phyloP scores from a whole-genome alignment of 352 stramenopile genomes.

The Hyaloperonospora brassicae region DNA sequence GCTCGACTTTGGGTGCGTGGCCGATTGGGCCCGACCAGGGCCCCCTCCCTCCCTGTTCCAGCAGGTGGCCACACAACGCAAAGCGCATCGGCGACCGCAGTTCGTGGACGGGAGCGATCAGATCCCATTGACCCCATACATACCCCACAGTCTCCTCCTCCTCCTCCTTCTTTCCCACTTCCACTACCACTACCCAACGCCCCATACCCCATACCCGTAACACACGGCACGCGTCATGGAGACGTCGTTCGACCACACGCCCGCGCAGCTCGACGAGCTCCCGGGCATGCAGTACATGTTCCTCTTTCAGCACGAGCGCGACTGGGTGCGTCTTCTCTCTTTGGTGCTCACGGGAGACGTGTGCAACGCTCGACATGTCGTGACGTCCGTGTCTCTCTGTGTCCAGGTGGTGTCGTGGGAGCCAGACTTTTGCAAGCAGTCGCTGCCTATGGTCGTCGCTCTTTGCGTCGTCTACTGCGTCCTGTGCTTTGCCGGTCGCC shows the following conservation, averaged over 20 bases:
- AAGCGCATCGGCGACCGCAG: conserved; percentile 4
- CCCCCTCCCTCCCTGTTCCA: too few relatives aligned
- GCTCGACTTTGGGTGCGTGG: too few relatives aligned
- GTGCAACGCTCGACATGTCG: too few relatives aligned
- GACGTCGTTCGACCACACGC: conserved; percentile 18
- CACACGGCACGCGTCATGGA: conserved; percentile 11
- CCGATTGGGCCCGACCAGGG: too few relatives aligned
- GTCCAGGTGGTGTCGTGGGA: conserved; percentile 56
- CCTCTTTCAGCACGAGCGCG: conserved; percentile 64
- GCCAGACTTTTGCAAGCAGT: conserved; percentile 57
- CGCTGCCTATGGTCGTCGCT: conserved; percentile 45
- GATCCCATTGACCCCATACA: too few relatives aligned
- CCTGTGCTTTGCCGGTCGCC: conserved; percentile 68
- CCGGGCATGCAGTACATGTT: conserved; percentile 51
- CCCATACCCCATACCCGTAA: too few relatives aligned
- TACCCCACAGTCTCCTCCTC: too few relatives aligned
- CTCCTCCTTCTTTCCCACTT: too few relatives aligned
- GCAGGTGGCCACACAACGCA: too few relatives aligned
- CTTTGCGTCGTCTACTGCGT: conserved; percentile 63
- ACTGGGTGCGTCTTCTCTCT: conserved; percentile 36
- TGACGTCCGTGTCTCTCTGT: neutral
- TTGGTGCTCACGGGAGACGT: too few relatives aligned
- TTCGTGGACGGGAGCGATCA: too few relatives aligned
- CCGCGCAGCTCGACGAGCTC: conserved; percentile 42
- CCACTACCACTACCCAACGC: too few relatives aligned